phyloP scores from a whole-genome alignment of 108 stramenopile species.

The Nitzschia sp. region DNA sequence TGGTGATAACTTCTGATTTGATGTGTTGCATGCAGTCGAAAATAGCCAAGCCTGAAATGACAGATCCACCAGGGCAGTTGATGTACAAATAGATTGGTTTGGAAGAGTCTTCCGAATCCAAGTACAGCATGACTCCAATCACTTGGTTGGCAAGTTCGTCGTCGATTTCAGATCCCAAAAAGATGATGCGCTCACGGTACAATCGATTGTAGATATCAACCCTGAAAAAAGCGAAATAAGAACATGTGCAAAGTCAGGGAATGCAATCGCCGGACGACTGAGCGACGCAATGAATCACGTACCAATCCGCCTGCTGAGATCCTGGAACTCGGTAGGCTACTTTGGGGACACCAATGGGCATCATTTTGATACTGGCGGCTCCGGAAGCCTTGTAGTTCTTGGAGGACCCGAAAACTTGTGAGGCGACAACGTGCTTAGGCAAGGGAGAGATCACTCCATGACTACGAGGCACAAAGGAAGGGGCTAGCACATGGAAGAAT shows the following conservation, averaged over 20 bases:
- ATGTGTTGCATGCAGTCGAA: conserved; percentile 99
- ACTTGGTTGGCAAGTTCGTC: conserved; percentile 99
- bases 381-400: conserved; percentile 36
- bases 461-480: conserved; percentile 61
- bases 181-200: conserved; percentile 98
- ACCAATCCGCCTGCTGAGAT: conserved; percentile 77
- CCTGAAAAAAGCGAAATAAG: conserved; percentile 44
- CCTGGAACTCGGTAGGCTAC: conserved; percentile 97
- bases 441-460: conserved; percentile 46
- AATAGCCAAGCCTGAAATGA: conserved; percentile 96
- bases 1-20: conserved; percentile 92
- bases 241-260: background rate
- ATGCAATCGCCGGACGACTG: too few species aligned
- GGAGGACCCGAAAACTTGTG: conserved; percentile 24
- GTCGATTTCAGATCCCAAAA: conserved; percentile 97
- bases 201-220: conserved; percentile 99
- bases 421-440: conserved; percentile 51
- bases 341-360: conserved; percentile 98
- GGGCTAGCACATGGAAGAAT: conserved; percentile 29
- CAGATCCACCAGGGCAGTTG: conserved; percentile 97
- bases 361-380: conserved; percentile 88
- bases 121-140: conserved; percentile 94
- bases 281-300: conserved; percentile 21
- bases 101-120: conserved; percentile 92
- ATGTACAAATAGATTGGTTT: conserved; percentile 99